A percentile compares a stretch with the other conserved stretches of the same genome.
phyloP scores from a whole-genome alignment of 345 rosid species.

The Brassica rapa region DNA sequence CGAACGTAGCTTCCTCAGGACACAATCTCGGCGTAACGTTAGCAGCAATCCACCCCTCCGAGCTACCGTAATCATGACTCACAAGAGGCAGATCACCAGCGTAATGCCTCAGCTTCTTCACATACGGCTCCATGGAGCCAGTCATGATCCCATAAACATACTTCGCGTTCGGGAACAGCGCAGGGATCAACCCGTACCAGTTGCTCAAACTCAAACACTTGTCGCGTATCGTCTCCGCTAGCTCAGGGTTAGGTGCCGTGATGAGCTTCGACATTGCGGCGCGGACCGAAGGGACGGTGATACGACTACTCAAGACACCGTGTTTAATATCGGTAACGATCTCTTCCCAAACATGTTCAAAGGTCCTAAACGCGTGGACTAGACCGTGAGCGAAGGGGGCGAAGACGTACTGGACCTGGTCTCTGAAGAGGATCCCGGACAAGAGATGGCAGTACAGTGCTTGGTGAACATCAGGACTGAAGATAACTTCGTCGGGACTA shows the following conservation, averaged over 20 bases:
- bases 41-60: constrained; percentile 97
- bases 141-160: constrained; percentile 97
- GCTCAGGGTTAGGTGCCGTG: constrained; percentile 61
- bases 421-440: constrained; percentile 73
- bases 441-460: constrained; percentile 94
- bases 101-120: constrained; percentile 81
- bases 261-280: constrained; percentile 73
- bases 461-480: constrained; percentile 85
- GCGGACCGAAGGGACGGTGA: constrained; percentile 61
- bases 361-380: constrained; percentile 74
- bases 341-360: constrained; percentile 89
- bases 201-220: constrained; percentile 75
- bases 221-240: constrained; percentile 58
- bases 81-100: constrained; percentile 82
- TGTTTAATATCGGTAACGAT: constrained; percentile 61
- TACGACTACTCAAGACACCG: constrained; percentile 59
- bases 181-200: constrained; percentile 88
- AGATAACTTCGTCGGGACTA: constrained; percentile 94
- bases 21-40: constrained; percentile 70
- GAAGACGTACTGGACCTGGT: constrained; percentile 67
- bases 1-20: constrained; percentile 71
- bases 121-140: constrained; percentile 92
- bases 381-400: constrained; percentile 88
- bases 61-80: constrained; percentile 90
- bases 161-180: constrained; percentile 81